Evolutionary conservation across 495 filamentous ascomycete genomes (phyloP).

Genomic region (Aspergillus ostianus): DNA sequence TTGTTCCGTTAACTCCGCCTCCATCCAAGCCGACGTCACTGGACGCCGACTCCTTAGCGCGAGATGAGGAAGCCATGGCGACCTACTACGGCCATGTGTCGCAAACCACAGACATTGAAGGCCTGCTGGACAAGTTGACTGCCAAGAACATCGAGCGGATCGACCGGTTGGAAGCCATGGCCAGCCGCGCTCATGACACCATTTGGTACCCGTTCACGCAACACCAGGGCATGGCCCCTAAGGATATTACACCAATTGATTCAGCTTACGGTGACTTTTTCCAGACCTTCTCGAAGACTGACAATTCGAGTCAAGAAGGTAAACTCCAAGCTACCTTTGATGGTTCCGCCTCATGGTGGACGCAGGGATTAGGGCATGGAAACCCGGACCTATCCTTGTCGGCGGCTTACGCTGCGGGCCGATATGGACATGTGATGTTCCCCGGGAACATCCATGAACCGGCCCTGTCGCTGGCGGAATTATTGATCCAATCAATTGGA

Average conservation of each 20-base stretch:
- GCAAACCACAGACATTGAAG: constrained; percentile 34
- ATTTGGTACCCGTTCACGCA: constrained; percentile 88
- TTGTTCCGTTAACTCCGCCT: constrained; percentile 52
- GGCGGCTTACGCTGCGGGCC: constrained; percentile 74
- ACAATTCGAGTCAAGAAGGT: constrained; percentile 10
- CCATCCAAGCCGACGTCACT: constrained; percentile 36
- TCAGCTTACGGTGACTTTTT: constrained; percentile 75
- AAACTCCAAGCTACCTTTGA: constrained; percentile 64
- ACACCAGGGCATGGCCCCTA: constrained; percentile 56
- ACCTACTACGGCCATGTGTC: constrained; percentile 53
- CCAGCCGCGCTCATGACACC: constrained; percentile 48
- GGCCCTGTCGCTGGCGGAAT: constrained; percentile 61
- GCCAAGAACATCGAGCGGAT: constrained; percentile 51
- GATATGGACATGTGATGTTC: constrained; percentile 86
- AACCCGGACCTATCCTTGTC: constrained; percentile 64
- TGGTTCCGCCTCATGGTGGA: constrained; percentile 84
- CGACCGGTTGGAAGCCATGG: constrained; percentile 56
- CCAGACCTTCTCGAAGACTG: constrained; percentile 46
- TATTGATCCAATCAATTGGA: constrained; percentile 50
- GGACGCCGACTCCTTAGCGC: constrained; percentile 30
- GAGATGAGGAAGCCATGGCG: constrained; percentile 54
- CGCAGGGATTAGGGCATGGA: constrained; percentile 75
- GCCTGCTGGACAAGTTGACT: constrained; percentile 47
- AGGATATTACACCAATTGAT: constrained; percentile 67
- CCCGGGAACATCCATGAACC: constrained; percentile 70